Evolutionary conservation across 139 green algal species (phyloP).

Genomic region (Mesostigma viride): DNA sequence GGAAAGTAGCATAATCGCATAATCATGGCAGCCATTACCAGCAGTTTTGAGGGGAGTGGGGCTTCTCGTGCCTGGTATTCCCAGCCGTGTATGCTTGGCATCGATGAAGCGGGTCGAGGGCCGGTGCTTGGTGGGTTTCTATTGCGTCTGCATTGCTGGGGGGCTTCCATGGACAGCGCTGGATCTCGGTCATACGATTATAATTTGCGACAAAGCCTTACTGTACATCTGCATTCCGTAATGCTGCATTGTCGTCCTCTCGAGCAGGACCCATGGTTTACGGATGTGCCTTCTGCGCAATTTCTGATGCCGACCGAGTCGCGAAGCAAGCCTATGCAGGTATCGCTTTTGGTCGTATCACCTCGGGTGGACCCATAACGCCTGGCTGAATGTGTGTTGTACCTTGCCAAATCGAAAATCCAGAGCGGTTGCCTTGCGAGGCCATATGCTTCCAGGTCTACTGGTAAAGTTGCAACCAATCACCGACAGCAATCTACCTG

Average conservation of each 20-base stretch:
- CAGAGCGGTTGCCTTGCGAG: too few species aligned
- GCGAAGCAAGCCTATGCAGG: too few species aligned
- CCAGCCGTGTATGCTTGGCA: slow-evolving; percentile 27
- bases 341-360: too few species aligned
- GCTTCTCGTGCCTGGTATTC: not conserved
- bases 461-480: too few species aligned
- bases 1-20: not conserved
- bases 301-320: too few species aligned
- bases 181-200: not conserved
- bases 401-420: too few species aligned
- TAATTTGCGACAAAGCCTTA: not conserved
- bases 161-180: not conserved
- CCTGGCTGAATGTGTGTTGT: too few species aligned
- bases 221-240: not conserved
- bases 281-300: slow-evolving; percentile 35
- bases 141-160: not conserved
- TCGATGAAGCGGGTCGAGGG: slow-evolving; percentile 74
- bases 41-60: not conserved
- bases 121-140: slow-evolving; percentile 54
- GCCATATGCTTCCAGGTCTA: too few species aligned
- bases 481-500: too few species aligned
- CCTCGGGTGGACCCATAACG: too few species aligned
- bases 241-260: not conserved
- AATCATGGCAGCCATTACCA: not conserved
- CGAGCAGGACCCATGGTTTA: slow-evolving; percentile 74